Percentiles rank a stretch among this genome's conserved stretches.
phyloP scores from a whole-genome alignment of 1,139 yeast genomes.

The Protomyces gravidus region DNA sequence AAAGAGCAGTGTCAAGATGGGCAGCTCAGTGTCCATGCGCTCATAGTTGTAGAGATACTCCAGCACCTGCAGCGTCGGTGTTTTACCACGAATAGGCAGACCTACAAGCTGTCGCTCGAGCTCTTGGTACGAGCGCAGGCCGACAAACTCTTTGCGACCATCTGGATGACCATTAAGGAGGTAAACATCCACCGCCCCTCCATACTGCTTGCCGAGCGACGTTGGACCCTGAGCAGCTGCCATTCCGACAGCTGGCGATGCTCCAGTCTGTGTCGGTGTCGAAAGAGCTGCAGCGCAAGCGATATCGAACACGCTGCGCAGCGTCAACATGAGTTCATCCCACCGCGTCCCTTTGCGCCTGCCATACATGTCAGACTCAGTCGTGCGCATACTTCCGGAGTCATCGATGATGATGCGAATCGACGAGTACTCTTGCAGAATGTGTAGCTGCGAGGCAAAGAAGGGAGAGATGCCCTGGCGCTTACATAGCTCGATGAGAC shows the following conservation, averaged over 20 bases:
- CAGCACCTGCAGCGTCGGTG: slow-evolving; percentile 18
- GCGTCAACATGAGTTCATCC: slow-evolving; percentile 17
- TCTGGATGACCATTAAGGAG: slow-evolving; percentile 21
- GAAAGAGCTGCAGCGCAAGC: slow-evolving; percentile 13
- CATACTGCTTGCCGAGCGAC: slow-evolving; percentile 5
- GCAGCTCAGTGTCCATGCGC: slow-evolving; percentile 20
- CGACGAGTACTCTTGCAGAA: slow-evolving; percentile 14
- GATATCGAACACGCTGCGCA: slow-evolving; percentile 22
- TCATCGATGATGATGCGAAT: slow-evolving; percentile 25
- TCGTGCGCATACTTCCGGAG: slow-evolving; percentile 26
- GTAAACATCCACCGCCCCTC: slow-evolving; percentile 15
- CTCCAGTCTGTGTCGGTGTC: neutral
- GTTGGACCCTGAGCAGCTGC: slow-evolving; percentile 11
- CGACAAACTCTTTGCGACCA: slow-evolving; percentile 24
- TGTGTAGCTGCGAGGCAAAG: slow-evolving; percentile 22
- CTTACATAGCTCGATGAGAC: slow-evolving; percentile 9
- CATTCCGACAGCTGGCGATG: neutral
- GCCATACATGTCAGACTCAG: slow-evolving; percentile 15
- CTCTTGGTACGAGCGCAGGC: slow-evolving; percentile 7
- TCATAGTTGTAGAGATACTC: slow-evolving; percentile 19
- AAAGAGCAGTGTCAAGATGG: slow-evolving; percentile 20
- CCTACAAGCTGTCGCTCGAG: slow-evolving; percentile 16
- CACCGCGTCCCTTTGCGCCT: slow-evolving; percentile 17
- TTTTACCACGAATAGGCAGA: slow-evolving; percentile 18
- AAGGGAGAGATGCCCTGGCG: slow-evolving; percentile 22